Conservation (phyloP, 371 early-diverging fungal species). For the Dichotomocladium elegans region DNA sequence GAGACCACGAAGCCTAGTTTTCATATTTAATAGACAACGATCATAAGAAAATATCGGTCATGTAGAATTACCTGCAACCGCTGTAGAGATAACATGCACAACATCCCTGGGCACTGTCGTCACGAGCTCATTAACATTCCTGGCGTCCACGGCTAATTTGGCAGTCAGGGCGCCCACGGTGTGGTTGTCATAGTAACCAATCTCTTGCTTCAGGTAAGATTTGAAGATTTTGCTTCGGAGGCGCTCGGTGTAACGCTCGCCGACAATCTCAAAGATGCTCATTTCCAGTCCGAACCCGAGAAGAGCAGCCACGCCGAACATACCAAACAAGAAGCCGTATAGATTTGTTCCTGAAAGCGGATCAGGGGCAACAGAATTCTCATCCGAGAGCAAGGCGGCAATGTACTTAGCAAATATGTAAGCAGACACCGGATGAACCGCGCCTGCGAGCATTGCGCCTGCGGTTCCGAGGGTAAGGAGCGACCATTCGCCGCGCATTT, state of each 20-base stretch:
- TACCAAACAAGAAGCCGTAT: constrained; percentile 64
- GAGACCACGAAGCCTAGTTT: constrained; percentile 21
- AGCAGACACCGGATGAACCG: constrained; percentile 29
- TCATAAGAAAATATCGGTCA: not conserved
- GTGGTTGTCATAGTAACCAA: constrained; percentile 81
- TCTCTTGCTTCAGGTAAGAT: constrained; percentile 65
- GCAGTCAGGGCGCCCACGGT: constrained; percentile 76
- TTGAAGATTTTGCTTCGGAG: constrained; percentile 47
- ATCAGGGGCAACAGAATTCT: constrained; percentile 7
- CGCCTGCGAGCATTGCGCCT: constrained; percentile 51
- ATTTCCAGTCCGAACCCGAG: constrained; percentile 23
- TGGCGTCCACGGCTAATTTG: constrained; percentile 75
- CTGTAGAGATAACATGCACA: constrained; percentile 40
- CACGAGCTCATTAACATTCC: constrained; percentile 57
- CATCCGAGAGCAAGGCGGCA: constrained; percentile 61
- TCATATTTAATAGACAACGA: not conserved
- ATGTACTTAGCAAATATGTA: constrained; percentile 25
- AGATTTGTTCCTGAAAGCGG: constrained; percentile 47
- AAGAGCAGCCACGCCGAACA: constrained; percentile 45
- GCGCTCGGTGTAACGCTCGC: constrained; percentile 50
- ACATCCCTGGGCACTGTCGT: constrained; percentile 57
- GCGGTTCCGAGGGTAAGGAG: constrained; percentile 31
- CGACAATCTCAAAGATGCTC: constrained; percentile 29
- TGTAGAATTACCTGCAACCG: constrained; percentile 12
- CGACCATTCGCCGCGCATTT: constrained; percentile 25